Evolutionary conservation across 768 basidiomycete genomes (phyloP), one percentile per base, ranked within the genome.

Genomic region (Lactifluus subvellereus): DNA sequence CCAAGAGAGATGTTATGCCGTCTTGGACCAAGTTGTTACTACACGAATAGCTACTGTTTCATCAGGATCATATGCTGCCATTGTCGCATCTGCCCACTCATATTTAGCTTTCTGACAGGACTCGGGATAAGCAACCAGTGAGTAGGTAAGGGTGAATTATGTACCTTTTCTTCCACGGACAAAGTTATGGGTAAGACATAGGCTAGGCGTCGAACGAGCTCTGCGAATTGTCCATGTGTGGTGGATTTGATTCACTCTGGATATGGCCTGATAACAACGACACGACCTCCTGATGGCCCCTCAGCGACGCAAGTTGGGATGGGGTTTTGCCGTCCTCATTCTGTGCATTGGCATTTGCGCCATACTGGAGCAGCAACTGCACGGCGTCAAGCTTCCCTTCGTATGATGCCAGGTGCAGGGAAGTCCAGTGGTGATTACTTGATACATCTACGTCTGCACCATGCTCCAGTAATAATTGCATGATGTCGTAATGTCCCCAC

Each of bases 121-220:
- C 49, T 66, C 20, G 18, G 37, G n/a, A 27, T 27, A 40, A 55
- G 27, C 9, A 60, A 14, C 35, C 57, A 43, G 42, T 20, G n/a
- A 35, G 55, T 62, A 70, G 61, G 42, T 38, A 52, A 33, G 2
- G 35, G 32, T 30, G 6, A 32, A 61, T 74, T 48, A 65, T 54
- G 4, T 7, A 87, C 88, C 81, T 88, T 89, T n/a, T 89, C 88
- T 0, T 76, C 73, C n/a, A 69, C 35, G 38, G 76, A 78, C 66
- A 86, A 70, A 72, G 64, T 3, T 61, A 66, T 0, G 83, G 78
- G 4, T 86, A 73, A 37, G 69, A 64, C 43, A 67, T 65, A 6
- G 86, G 62, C 54, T 87, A 84, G 16, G 52, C 16, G 59, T 79
- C 79, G 55, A 82, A 60, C 27, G 61, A 54, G 16, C 35, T 54